Percentiles rank a stretch among this genome's conserved stretches.
Conservation (phyloP, 805 yeast genomes). For the Geotrichum ghanense region DNA sequence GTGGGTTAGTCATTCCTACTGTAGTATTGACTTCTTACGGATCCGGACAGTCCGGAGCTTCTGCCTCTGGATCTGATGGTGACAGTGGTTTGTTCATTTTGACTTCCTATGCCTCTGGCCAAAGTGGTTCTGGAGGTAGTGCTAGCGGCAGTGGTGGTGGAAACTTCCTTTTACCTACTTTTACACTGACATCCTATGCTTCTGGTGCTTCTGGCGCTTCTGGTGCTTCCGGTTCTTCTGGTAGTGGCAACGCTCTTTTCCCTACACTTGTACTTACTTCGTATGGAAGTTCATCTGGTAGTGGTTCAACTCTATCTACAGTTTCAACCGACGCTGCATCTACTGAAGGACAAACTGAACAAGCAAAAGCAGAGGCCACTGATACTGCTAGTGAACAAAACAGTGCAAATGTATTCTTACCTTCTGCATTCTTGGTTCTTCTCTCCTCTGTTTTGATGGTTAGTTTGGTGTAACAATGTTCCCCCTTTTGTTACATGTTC, state of each 20-base stretch:
- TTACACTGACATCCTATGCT: neutral
- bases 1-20: neutral
- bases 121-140: neutral
- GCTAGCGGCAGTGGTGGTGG: neutral
- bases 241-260: neutral
- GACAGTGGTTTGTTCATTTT: neutral
- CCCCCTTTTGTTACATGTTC: no score
- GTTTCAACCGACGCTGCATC: neutral
- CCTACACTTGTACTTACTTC: neutral
- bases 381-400: neutral
- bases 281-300: neutral
- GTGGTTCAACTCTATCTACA: neutral
- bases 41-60: neutral
- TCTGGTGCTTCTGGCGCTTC: neutral
- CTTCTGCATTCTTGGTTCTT: neutral
- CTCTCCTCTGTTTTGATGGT: neutral
- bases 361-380: no score
- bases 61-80: neutral
- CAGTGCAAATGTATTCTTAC: neutral
- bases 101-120: neutral
- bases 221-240: neutral
- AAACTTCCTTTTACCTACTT: neutral
- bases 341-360: no score
- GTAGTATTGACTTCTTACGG: neutral
- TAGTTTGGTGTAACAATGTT: neutral